Percentiles rank a stretch among this genome's conserved stretches.
Evolutionary conservation across 2,329 filamentous ascomycete genomes (phyloP).

Genomic region (Eutypa lata): DNA sequence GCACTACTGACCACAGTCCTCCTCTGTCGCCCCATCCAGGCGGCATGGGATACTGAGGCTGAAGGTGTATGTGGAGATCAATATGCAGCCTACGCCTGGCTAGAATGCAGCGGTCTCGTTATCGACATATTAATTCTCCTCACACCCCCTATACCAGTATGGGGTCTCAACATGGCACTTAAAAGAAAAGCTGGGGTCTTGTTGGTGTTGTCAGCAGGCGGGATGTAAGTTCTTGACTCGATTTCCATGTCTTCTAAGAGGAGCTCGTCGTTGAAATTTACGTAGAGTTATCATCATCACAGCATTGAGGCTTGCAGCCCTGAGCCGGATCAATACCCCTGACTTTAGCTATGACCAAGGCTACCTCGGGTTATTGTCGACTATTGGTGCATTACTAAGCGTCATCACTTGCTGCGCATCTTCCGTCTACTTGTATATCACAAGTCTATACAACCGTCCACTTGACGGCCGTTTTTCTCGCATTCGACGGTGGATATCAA

Average conservation of each 20-base stretch:
- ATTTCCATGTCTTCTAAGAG: no score
- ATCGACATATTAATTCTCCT: background rate
- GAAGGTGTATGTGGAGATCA: background rate
- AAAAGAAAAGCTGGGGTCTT: background rate
- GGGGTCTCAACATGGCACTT: background rate
- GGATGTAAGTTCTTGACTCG: background rate
- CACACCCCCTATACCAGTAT: background rate
- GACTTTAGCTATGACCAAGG: conserved; percentile 1
- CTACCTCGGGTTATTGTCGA: conserved; percentile 8
- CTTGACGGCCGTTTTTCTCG: no score
- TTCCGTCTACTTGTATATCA: no score
- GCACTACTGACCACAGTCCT: background rate
- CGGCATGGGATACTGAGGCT: background rate
- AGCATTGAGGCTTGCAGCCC: background rate
- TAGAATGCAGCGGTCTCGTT: background rate
- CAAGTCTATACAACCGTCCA: no score
- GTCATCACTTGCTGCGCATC: conserved; percentile 7
- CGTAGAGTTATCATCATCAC: background rate
- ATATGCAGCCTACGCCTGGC: background rate
- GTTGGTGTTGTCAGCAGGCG: background rate
- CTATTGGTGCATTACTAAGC: conserved; percentile 7
- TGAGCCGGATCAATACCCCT: background rate
- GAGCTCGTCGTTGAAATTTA: no score
- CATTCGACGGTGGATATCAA: no score
- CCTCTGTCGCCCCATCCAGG: background rate